These are phyloP conservation scores for Punctularia strigosozonata DNA, from an alignment of 768 basidiomycete species.

Conservation along the genomic window DNA sequence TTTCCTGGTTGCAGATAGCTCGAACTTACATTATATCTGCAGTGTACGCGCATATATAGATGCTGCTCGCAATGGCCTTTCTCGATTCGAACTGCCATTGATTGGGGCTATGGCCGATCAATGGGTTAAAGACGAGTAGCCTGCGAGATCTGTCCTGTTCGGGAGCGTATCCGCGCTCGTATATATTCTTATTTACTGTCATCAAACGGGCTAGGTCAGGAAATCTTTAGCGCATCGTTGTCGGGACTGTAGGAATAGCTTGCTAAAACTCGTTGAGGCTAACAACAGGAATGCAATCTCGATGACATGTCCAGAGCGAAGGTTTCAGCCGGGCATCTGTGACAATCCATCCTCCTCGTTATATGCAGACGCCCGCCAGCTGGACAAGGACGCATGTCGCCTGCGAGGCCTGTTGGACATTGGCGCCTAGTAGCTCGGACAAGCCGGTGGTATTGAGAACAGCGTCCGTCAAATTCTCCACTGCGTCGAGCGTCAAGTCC, in stretches of 20 bases:
- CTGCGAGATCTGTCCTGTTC: too few relatives aligned
- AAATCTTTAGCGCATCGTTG: too few relatives aligned
- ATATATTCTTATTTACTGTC: not conserved
- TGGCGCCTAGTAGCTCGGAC: constrained; percentile 19
- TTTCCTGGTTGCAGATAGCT: not conserved
- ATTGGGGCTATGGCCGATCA: constrained; percentile 55
- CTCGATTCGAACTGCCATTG: constrained; percentile 47
- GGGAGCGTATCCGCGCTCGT: too few relatives aligned
- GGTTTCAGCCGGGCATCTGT: too few relatives aligned
- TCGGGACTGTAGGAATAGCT: too few relatives aligned
- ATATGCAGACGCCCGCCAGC: constrained; percentile 10
- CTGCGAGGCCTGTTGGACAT: constrained; percentile 10
- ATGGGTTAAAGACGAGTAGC: constrained; percentile 56
- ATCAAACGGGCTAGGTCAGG: too few relatives aligned
- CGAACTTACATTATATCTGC: constrained; percentile 1
- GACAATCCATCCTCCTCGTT: not conserved
- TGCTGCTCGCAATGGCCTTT: constrained; percentile 37
- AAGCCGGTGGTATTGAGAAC: constrained; percentile 26
- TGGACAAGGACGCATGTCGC: constrained; percentile 15
- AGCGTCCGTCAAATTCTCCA: constrained; percentile 38
- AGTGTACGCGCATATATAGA: constrained; percentile 42
- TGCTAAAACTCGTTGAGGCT: too few relatives aligned
- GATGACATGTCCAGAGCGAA: too few relatives aligned
- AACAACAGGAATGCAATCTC: too few relatives aligned
- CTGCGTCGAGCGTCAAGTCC: constrained; percentile 34